Evolutionary conservation across 805 yeast species (phyloP), one percentile per base, ranked within the genome.

Genomic region (Zygosaccharomyces siamensis): DNA sequence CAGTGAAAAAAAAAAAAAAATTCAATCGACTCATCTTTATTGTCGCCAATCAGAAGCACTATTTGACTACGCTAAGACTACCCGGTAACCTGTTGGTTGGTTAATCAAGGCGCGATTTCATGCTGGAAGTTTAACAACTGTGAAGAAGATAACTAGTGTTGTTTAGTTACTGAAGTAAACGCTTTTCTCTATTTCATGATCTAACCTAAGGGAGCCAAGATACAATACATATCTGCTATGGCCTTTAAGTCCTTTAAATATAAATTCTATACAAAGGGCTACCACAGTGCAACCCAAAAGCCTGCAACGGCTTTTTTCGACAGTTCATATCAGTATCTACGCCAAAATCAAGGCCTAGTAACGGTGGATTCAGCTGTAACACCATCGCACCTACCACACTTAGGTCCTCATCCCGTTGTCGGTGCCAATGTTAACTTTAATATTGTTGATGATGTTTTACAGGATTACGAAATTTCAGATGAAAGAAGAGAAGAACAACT

Each of bases 231-330:
- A 33, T 16, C 20, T 33, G 37, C 37, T 16, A 71, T 72, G 72
- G 72, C 71, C 10, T 72, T 72, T 63, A 71, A 66, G 60, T 67
- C 71, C 44, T 66, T 72, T 59, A 71, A 69, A 55, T 62, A 63
- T 52, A 70, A 71, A 54, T 59, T 71, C 39, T 63, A 62, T 28
- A 62, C 72, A 23, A 70, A 71, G 57, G 60, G 71, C 38, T 67
- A 66, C 50, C 70, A 65, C 47, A 61, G 66, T n/a, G 64, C 69
- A 37, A 61, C 68, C 39, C 66, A 66, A 46, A 50, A 68, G 32
- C 48, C 69, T 2, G 50, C 68, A 1, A 59, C 66, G 1, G 58
- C 72, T 6, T 71, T 71, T 51, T 71, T 71, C 44, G 74, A 71
- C 47, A 69, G 71, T 24, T 61, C 74, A n/a, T 70, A 69, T 56